These are phyloP conservation scores for Penicillium psychrofluorescens DNA, from an alignment of 495 filamentous ascomycete genomes.

Conservation along the genomic window DNA sequence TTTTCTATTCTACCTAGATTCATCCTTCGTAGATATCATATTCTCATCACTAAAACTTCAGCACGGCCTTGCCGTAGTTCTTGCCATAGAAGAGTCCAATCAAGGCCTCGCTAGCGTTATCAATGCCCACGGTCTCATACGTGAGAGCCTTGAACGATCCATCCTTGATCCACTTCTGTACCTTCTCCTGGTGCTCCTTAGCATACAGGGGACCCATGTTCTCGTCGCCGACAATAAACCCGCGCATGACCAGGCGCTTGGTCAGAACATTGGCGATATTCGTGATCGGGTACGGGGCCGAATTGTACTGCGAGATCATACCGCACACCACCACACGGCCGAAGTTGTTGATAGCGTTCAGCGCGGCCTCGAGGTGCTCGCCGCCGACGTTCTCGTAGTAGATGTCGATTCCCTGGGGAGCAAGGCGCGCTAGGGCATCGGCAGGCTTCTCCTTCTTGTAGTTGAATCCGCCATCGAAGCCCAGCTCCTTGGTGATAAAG, in stretches of 20 bases:
- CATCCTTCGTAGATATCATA: not conserved
- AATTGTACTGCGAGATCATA: conserved; percentile 78
- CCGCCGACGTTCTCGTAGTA: conserved; percentile 96
- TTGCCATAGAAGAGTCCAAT: conserved; percentile 82
- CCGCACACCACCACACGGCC: conserved; percentile 67
- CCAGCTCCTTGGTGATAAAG: conserved; percentile 57
- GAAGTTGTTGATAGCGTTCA: conserved; percentile 59
- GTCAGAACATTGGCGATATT: conserved; percentile 50
- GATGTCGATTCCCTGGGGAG: conserved; percentile 82
- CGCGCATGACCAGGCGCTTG: conserved; percentile 58
- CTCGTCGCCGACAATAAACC: conserved; percentile 67
- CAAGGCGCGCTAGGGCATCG: conserved; percentile 66
- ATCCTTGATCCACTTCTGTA: conserved; percentile 78
- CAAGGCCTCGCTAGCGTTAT: conserved; percentile 71
- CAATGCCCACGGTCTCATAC: conserved; percentile 70
- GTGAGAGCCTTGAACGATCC: conserved; percentile 70
- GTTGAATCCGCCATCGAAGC: conserved; percentile 67
- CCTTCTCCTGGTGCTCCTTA: conserved; percentile 72
- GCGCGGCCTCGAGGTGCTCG: conserved; percentile 72
- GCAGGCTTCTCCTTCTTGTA: conserved; percentile 66
- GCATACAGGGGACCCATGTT: conserved; percentile 64
- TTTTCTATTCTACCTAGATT: too few species aligned
- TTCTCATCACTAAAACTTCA: conserved; percentile 51
- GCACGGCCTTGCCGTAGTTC: conserved; percentile 87
- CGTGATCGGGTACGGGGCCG: conserved; percentile 55